Evolutionary conservation across 345 rosid species (phyloP), one percentile per base, ranked within the genome.

Genomic region (Limnanthes douglasii): DNA sequence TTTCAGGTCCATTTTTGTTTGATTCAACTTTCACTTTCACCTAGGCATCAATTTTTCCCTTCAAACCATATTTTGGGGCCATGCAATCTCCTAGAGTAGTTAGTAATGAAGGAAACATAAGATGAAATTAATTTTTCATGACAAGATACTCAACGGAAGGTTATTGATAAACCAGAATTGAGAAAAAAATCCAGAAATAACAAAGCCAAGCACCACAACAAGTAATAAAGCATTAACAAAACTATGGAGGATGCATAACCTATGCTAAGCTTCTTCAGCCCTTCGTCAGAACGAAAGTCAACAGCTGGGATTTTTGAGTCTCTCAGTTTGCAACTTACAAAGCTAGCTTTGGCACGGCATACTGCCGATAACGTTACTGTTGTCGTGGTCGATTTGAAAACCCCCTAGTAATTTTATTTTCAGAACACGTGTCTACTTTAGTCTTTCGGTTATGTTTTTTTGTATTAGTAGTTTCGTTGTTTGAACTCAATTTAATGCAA

Each of bases 31-130:
- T 53, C 38, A 84, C 84, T 64, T 70, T 68, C 30, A 90, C 50
- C 38, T 94, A 84, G 62, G 90, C 98, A 70, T 90, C 98, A 28
- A 90, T 68, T 69, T 74, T 80, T 51, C 98, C 98, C 61, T 90
- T 90, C 57, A 90, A 57, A 37, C 98, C 98, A 70, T 83, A 90
- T 46, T 67, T 84, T 38, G 94, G 43, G 94, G 86, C 98, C 95
- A 84, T 27, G 85, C 67, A 94, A 84, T 77, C 72, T 90, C 98
- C 69, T 90, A 59, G 44, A 55, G 34, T 46, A 21, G n/a, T n/a
- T n/a, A n/a, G n/a, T n/a, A n/a, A n/a, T n/a, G n/a, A n/a, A 14
- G 11, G 13, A 18, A 8, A 5, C 24, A 16, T 5, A 15, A 37
- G 5, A 4, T 31, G 6, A 27, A n/a, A n/a, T n/a, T n/a, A n/a